Evolutionary conservation across 1,139 yeast species (phyloP), one percentile per base, ranked within the genome.

Genomic region (Suhomyces bribrorum): DNA sequence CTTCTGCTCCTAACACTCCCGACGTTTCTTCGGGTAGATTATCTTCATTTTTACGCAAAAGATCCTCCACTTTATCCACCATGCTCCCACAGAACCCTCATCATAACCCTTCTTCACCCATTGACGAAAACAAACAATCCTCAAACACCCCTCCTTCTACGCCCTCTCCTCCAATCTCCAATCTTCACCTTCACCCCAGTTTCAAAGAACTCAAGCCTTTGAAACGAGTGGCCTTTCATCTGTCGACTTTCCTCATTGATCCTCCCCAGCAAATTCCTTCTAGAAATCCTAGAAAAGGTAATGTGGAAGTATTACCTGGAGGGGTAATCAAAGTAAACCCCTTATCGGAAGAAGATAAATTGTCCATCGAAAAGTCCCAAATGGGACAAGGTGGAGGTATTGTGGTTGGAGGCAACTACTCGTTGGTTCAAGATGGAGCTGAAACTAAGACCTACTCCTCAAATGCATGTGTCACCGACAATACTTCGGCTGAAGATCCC

Each of bases 331-430:
- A 76, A 11, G 72, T 84, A 15, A 81, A 81, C 48, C 83, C 84
- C 24, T 60, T 84, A 28, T 66, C 80, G 2, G 80, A 83, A 15
- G 84, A 80, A 36, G 89, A 83, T 38, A 75, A 71, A 48, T 37
- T 42, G 12, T 56, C 56, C 6, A 52, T 57, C 8, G 65, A 75
- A 37, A 73, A 75, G 40, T 64, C 81, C 2, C 62, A 75, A 43
- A 61, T 69, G 42, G 75, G 81, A 0, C 66, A 73, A 15, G 83
- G 83, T 17, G 80, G 83, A n/a, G 92, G 92, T 13, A 69, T 84
- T 14, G 88, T 84, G 3, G 90, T 85, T 26, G 94, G 94, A 22
- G 94, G 94, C 1, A 69, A 86, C 5, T 88, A 87, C 0, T 81
- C 84, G 30, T 61, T 83, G 37, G 77, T 48, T 2, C 45, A 40